Evolutionary conservation across 2,329 filamentous ascomycete genomes (phyloP).

Genomic region (Calonectria henricotiae): DNA sequence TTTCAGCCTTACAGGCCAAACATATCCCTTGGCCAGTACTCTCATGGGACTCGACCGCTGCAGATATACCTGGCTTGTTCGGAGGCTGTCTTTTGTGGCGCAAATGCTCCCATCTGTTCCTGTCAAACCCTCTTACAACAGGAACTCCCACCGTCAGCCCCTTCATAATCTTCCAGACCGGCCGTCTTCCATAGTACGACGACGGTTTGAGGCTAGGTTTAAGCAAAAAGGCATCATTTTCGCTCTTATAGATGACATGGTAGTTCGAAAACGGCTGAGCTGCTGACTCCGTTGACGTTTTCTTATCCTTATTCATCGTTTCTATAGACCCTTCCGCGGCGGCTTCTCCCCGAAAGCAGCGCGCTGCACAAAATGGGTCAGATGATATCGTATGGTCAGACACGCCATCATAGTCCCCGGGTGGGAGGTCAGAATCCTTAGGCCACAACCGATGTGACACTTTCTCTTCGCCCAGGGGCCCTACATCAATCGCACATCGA

Average conservation of each 20-base stretch:
- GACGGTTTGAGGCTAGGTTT: constrained; percentile 90
- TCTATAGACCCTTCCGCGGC: constrained; percentile 70
- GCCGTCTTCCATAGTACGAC: constrained; percentile 85
- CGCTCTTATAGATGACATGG: constrained; percentile 90
- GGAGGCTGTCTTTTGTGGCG: constrained; percentile 67
- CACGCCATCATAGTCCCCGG: constrained; percentile 40
- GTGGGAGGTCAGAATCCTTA: constrained; percentile 60
- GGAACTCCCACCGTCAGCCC: constrained; percentile 87
- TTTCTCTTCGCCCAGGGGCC: constrained; percentile 91
- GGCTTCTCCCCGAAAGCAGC: constrained; percentile 74
- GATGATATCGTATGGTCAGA: constrained; percentile 65
- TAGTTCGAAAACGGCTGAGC: constrained; percentile 79
- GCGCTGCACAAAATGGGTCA: constrained; percentile 73
- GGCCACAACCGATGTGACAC: constrained; percentile 89
- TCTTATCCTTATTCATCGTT: constrained; percentile 51
- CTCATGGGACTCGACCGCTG: constrained; percentile 53
- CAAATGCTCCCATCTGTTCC: constrained; percentile 81
- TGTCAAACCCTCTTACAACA: constrained; percentile 92
- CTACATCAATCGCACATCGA: constrained; percentile 90
- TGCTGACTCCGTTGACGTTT: constrained; percentile 61
- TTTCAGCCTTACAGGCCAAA: constrained; percentile 75
- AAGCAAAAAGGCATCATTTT: constrained; percentile 84
- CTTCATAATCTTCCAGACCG: constrained; percentile 88
- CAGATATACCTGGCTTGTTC: constrained; percentile 51
- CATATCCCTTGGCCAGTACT: constrained; percentile 59